Base-by-base conservation (phyloP, 768 basidiomycete species). In the Hortiboletus campestris region DNA sequence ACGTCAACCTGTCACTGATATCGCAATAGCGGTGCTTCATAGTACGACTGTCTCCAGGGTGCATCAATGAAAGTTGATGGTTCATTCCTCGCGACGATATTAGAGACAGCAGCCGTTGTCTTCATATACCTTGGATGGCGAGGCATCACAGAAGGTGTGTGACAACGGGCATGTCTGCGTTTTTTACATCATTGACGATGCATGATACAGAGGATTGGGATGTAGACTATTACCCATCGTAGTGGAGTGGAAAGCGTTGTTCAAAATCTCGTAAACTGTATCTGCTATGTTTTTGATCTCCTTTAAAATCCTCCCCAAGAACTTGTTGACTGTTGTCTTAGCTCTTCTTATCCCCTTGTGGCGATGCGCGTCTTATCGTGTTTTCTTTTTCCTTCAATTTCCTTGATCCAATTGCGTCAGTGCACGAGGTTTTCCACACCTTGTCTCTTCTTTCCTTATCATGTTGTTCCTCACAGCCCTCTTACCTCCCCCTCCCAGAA, bases 141-240 rank as follows among this genome's bases (percentile, higher is more conserved):
- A 71, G 86, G 86, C 68, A 91, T 94, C 54, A 94, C 93, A 17
- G 93, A 95, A 84, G 90, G 91, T 86, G 55, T 47, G 81, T 75
- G 5, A 50, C 19, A 1, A 40, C 25, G 22, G 4, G n/a, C 44
- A 22, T 41, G 6, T 32, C 20, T 50, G 28, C 3, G 9, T 43
- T 36, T 22, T 13, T 17, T 22, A 7, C 49, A 22, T 51, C 29
- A 9, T 41, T 63, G 46, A 65, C 51, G 14, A 41, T 16, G 6
- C 3, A n/a, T 31, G 19, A 36, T 22, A 7, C 65, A 78, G 77
- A 74, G 70, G 77, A 78, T 34, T 83, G 81, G 81, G 79, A 78
- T 58, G 76, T 79, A 38, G 77, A 81, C 35, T 81, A 78, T 62
- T 83, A 75, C 58, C 73, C 75, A 13, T 75, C 73, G 64, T 75